Conservation (phyloP, 495 filamentous ascomycete species). For the Aspergillus egyptiacus region DNA sequence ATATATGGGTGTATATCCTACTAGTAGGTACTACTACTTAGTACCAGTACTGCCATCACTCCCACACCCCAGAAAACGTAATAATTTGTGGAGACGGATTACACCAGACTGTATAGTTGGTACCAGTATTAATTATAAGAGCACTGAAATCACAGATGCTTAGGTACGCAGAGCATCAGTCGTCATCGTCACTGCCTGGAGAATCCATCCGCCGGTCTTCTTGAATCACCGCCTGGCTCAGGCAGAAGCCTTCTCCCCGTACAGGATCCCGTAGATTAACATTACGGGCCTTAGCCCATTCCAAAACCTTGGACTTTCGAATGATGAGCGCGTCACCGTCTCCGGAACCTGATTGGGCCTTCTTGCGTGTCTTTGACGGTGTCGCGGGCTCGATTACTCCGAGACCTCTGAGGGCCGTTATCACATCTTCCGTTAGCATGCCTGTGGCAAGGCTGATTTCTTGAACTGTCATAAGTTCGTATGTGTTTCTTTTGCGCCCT, state of each 20-base stretch:
- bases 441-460: constrained; percentile 62
- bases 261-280: constrained; percentile 43
- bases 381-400: constrained; percentile 58
- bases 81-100: too few species aligned
- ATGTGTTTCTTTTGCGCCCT: constrained; percentile 29
- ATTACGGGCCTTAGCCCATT: constrained; percentile 38
- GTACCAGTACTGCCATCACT: too few species aligned
- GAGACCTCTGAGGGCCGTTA: constrained; percentile 73
- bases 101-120: too few species aligned
- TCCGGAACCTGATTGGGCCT: constrained; percentile 22
- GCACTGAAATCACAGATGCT: too few species aligned
- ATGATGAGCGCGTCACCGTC: constrained; percentile 33
- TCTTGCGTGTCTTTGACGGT: constrained; percentile 38
- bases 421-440: constrained; percentile 75
- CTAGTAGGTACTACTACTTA: too few species aligned
- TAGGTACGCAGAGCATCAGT: too few species aligned
- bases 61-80: too few species aligned
- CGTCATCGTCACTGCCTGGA: constrained; percentile 12
- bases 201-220: constrained; percentile 6
- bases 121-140: too few species aligned
- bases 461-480: constrained; percentile 45
- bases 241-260: constrained; percentile 44
- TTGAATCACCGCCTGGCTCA: constrained; percentile 28
- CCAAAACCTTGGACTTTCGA: constrained; percentile 41
- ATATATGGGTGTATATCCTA: too few species aligned